phyloP scores from a whole-genome alignment of 139 green algal species.

The Pedinophyceae sp. region DNA sequence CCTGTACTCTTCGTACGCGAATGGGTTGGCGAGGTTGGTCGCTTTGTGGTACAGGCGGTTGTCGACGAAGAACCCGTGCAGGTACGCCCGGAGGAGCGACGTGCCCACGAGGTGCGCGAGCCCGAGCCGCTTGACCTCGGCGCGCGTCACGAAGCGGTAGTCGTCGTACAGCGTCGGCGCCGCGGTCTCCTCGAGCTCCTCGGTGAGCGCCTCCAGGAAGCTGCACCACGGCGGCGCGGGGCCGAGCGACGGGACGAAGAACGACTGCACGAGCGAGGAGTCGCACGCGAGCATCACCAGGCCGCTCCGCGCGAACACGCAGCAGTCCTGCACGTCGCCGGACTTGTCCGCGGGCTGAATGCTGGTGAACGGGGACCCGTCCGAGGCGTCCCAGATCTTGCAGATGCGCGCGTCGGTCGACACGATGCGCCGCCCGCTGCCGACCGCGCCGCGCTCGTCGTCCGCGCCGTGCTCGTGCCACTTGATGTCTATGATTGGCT shows the following conservation, averaged over 20 bases:
- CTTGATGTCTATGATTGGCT: conserved; percentile 82
- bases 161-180: conserved; percentile 82
- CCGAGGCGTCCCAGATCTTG: conserved; percentile 56
- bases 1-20: conserved; percentile 10
- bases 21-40: conserved; percentile 10
- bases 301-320: conserved; percentile 11
- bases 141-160: conserved; percentile 78
- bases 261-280: conserved; percentile 40
- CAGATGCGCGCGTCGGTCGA: conserved; percentile 73
- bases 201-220: conserved; percentile 89
- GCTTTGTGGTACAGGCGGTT: conserved; percentile 76
- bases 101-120: conserved; percentile 84
- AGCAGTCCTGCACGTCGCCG: conserved; percentile 71
- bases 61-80: conserved; percentile 98
- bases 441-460: neutral
- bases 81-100: conserved; percentile 83
- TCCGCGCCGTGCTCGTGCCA: conserved; percentile 43
- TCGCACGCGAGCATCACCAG: conserved; percentile 53
- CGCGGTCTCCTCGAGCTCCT: conserved; percentile 84
- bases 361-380: conserved; percentile 46
- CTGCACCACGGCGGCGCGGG: conserved; percentile 84
- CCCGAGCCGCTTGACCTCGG: conserved; percentile 59
- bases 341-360: conserved; percentile 49
- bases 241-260: conserved; percentile 83
- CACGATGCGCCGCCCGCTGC: conserved; percentile 33